A percentile compares a stretch with the other conserved stretches of the same genome.
These are phyloP conservation scores for Vigna reflexopilosa DNA, from an alignment of 306 rosid genomes.

Conservation along the genomic window DNA sequence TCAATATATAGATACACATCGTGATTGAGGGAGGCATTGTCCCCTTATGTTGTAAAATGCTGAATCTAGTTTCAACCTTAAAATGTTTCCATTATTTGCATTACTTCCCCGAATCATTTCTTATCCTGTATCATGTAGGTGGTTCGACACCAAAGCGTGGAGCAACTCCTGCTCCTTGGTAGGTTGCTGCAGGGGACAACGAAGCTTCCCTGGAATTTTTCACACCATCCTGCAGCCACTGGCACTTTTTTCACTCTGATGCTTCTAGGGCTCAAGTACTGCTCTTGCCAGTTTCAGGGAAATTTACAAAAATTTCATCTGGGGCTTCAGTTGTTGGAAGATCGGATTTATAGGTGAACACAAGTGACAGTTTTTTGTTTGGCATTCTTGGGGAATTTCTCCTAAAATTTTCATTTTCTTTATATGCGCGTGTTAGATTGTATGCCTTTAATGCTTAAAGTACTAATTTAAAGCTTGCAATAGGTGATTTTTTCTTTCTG, in stretches of 20 bases:
- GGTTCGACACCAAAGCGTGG: slow-evolving; percentile 92
- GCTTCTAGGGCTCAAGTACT: slow-evolving; percentile 97
- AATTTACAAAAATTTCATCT: slow-evolving; percentile 81
- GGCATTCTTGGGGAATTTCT: slow-evolving; percentile 42
- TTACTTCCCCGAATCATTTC: slow-evolving; percentile 27
- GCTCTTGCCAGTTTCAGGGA: slow-evolving; percentile 92
- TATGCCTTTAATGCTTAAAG: not conserved
- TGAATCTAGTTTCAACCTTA: slow-evolving; percentile 39
- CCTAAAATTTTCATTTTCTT: slow-evolving; percentile 20
- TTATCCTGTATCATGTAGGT: slow-evolving; percentile 62
- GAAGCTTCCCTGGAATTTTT: slow-evolving; percentile 85
- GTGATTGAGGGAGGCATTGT: slow-evolving; percentile 4
- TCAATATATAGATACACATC: not conserved
- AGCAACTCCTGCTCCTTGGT: slow-evolving; percentile 96
- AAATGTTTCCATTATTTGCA: slow-evolving; percentile 18
- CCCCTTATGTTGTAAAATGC: slow-evolving; percentile 20
- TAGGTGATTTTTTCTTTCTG: too few relatives aligned
- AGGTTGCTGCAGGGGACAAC: slow-evolving; percentile 96
- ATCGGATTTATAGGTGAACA: slow-evolving; percentile 81
- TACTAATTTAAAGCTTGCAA: too few relatives aligned
- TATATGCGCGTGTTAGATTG: not conserved
- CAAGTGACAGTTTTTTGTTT: slow-evolving; percentile 31
- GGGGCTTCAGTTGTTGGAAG: slow-evolving; percentile 96
- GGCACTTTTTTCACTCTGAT: slow-evolving; percentile 94
- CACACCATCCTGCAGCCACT: slow-evolving; percentile 95